phyloP scores from a whole-genome alignment of 2,329 filamentous ascomycete species.

The Sporothrix humicola region DNA sequence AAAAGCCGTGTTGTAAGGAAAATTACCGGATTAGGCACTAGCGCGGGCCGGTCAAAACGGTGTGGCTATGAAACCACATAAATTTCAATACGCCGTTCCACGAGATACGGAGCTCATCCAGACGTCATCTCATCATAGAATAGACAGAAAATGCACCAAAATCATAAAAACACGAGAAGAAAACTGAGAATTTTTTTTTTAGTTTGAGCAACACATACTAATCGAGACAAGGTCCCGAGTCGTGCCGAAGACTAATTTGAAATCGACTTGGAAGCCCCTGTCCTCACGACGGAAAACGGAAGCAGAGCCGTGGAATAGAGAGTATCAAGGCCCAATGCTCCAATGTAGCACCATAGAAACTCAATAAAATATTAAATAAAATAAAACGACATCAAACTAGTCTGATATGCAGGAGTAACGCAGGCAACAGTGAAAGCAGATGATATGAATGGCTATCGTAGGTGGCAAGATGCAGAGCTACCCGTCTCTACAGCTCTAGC shows the following conservation, averaged over 20 bases:
- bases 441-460: background rate
- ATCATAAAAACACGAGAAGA: background rate
- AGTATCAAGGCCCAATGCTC: background rate
- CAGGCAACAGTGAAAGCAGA: constrained; percentile 19
- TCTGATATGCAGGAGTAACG: background rate
- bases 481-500: constrained; percentile 8
- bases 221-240: background rate
- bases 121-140: background rate
- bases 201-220: background rate
- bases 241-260: background rate
- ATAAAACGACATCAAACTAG: background rate
- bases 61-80: constrained; percentile 4
- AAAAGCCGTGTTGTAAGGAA: constrained; percentile 9
- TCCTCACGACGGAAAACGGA: background rate
- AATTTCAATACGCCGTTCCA: background rate
- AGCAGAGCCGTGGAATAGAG: background rate
- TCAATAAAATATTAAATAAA: background rate
- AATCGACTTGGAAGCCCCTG: background rate
- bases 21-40: constrained; percentile 22
- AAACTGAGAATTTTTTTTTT: too few species aligned
- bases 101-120: background rate
- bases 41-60: constrained; percentile 28
- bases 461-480: background rate
- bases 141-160: too few species aligned
- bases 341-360: background rate